Evolutionary conservation across 163 green algal species (phyloP).

Genomic region (Scenedesmus sp.): DNA sequence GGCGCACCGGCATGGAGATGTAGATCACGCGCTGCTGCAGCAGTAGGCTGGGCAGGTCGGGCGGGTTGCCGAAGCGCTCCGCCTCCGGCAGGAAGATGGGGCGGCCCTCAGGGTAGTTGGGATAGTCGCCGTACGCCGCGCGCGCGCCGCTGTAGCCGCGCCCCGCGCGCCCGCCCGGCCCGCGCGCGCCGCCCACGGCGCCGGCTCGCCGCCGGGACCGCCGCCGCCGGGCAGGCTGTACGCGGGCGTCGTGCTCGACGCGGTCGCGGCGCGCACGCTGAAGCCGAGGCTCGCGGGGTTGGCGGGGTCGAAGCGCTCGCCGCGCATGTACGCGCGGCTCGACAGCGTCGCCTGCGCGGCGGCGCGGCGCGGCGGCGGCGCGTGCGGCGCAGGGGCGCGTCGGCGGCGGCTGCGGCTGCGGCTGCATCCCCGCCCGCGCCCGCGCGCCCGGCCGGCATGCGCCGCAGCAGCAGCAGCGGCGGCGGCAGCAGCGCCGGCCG

Average conservation of each 20-base stretch:
- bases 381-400: background rate
- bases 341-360: conserved; percentile 57
- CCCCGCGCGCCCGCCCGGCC: background rate
- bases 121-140: conserved; percentile 66
- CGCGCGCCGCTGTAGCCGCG: conserved; percentile 44
- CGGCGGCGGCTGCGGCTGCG: background rate
- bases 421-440: too few species aligned
- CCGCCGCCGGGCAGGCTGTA: conserved; percentile 8
- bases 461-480: background rate
- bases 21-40: conserved; percentile 73
- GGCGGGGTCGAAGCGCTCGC: conserved; percentile 53
- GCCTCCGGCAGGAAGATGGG: conserved; percentile 71
- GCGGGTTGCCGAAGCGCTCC: conserved; percentile 66
- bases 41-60: conserved; percentile 67
- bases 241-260: conserved; percentile 8
- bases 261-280: conserved; percentile 7
- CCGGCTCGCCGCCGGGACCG: conserved; percentile 51
- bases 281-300: conserved; percentile 40
- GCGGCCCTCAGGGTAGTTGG: conserved; percentile 61
- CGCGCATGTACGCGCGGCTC: conserved; percentile 55
- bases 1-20: conserved; percentile 68
- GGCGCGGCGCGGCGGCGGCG: too few species aligned
- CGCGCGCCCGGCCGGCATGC: background rate
- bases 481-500: too few species aligned
- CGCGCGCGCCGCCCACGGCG: too few species aligned